Evolutionary conservation across 2,329 filamentous ascomycete genomes (phyloP), one percentile per base, ranked within the genome.

Genomic region (Arthrobotrys sphaeroides): DNA sequence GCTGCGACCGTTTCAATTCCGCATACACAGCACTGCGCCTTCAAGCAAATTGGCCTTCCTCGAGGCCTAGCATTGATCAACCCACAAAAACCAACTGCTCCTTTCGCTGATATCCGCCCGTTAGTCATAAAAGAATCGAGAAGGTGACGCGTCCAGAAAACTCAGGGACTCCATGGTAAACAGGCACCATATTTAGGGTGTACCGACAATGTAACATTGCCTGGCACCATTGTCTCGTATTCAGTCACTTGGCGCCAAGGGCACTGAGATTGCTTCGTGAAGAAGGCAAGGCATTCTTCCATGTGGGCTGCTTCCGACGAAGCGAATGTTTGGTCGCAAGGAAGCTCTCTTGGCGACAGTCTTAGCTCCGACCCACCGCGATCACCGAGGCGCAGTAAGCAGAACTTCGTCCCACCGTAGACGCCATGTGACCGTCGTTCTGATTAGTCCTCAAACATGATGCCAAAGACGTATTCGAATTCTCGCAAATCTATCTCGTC

Each of bases 161-260:
- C 16, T 31, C 28, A 55, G 49, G 49, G 22, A 55, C 16, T 10
- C 28, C 18, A 2, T 20, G n/a, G 38, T 12, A 33, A 33, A 9
- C 31, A 28, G 18, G 51, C 10, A n/a, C 28, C 51, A 55, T 55
- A 36, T 38, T 55, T 55, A 55, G 26, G 12, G 12, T 53, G 47
- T 53, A 55, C 24, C 51, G 18, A 55, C 51, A 38, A 55, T 55
- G 49, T 55, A 55, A 55, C 49, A 55, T 55, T 20, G 47, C 33
- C n/a, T 28, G 10, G 31, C 38, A 16, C 24, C 31, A 24, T 16
- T 38, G 6, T 24, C 51, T 55, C 51, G 51, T 55, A 55, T 55
- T 55, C 31, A 24, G 20, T 24, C n/a, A 20, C 51, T 55, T 55
- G 51, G 51, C 51, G 51, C 51, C 51, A 55, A 55, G 28, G 10